Evolutionary conservation across 768 basidiomycete species (phyloP), one percentile per base, ranked within the genome.

Genomic region (Serendipita sp.): DNA sequence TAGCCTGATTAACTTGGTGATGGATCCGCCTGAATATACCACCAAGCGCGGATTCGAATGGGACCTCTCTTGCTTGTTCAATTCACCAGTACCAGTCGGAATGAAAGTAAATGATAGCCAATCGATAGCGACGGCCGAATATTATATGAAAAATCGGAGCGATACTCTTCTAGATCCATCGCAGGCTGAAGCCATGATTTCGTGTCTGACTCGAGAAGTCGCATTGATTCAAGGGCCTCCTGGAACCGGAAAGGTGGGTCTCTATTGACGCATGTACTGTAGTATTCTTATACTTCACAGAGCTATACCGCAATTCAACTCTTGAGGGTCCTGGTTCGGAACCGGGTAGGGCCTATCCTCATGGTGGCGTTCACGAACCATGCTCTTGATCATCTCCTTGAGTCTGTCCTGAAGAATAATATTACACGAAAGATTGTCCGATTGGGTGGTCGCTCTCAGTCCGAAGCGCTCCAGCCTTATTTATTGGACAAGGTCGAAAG

Each of bases 161-260:
- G 8, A 8, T 11, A 88, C 83, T 68, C 74, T 78, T 3, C 75
- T 91, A 35, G 89, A 91, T 68, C 76, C 80, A 0, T 86, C 84
- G 71, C 89, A 91, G 70, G 83, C 79, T 0, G 83, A 87, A 64
- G 84, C 88, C 0, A 75, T 90, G 2, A 70, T 91, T 2, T 80
- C 83, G 64, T 75, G 81, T 0, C 71, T 89, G 38, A 80, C 78
- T 0, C 73, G 81, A 56, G 85, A 88, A 68, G 71, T 89, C 0
- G 76, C 81, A 0, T 72, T 90, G 54, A 85, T 91, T 45, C 87
- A 90, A 74, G 89, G 88, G n/a, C 88, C 88, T 35, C 88, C 88
- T 1, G 88, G 88, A 0, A 89, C 88, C 0, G 88, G 88, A 67
- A 88, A 88, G 79, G 85, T 85, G 48, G 67, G 64, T 34, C 35